phyloP scores from a whole-genome alignment of 1,139 yeast genomes.

The Debaryomyces coudertii region DNA sequence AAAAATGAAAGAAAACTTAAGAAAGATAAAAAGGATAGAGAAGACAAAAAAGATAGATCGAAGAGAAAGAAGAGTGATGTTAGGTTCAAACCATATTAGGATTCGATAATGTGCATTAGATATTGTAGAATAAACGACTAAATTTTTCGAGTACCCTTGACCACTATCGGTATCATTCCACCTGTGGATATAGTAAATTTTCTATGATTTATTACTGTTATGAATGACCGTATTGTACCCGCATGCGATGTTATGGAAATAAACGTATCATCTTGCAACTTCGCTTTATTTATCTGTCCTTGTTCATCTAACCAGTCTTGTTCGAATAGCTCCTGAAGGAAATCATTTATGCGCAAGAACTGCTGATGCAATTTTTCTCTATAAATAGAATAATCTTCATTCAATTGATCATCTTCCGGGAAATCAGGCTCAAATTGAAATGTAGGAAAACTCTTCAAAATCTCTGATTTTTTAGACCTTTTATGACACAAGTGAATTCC shows the following conservation, averaged over 20 bases:
- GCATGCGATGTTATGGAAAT: slow-evolving; percentile 65
- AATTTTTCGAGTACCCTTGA: slow-evolving; percentile 36
- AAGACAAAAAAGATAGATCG: slow-evolving; percentile 15
- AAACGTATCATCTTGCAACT: slow-evolving; percentile 29
- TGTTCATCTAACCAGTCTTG: slow-evolving; percentile 26
- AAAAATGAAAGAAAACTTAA: slow-evolving; percentile 23
- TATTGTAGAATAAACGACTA: background rate
- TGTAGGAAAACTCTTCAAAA: slow-evolving; percentile 25
- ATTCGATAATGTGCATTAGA: background rate
- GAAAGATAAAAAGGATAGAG: slow-evolving; percentile 24
- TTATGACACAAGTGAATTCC: slow-evolving; percentile 73
- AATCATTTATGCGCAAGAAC: slow-evolving; percentile 49
- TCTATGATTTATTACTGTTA: slow-evolving; percentile 61
- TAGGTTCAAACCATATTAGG: slow-evolving; percentile 58
- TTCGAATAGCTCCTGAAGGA: slow-evolving; percentile 55
- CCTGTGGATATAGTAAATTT: slow-evolving; percentile 63
- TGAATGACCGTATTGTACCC: slow-evolving; percentile 61
- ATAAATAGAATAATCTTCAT: slow-evolving; percentile 39
- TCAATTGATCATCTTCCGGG: slow-evolving; percentile 51
- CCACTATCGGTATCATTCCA: slow-evolving; percentile 66
- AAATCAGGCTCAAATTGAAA: slow-evolving; percentile 51
- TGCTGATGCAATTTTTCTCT: slow-evolving; percentile 45
- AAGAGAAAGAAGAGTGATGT: slow-evolving; percentile 37
- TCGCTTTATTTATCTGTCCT: slow-evolving; percentile 18
- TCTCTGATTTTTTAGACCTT: slow-evolving; percentile 43